Conservation (phyloP, 176 grass and related monocot species). For the Stipa capillata region DNA sequence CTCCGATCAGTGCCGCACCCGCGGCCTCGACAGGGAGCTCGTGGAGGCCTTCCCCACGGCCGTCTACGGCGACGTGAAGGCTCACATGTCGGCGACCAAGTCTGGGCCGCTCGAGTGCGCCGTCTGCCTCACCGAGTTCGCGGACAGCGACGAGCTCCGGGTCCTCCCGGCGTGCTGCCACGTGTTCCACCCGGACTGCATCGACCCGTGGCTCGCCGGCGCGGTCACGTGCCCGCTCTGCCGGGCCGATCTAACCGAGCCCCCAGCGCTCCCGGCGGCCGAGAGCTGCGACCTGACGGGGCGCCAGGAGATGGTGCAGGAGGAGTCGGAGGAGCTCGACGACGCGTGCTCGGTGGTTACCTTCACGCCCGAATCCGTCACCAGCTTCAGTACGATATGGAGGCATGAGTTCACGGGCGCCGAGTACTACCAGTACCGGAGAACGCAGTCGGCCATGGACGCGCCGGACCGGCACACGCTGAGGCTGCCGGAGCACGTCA, state of each 20-base stretch:
- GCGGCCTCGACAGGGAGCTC: slow-evolving; percentile 33
- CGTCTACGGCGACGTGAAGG: slow-evolving; percentile 58
- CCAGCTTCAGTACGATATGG: not conserved
- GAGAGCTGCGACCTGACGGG: not conserved
- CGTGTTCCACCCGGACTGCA: slow-evolving; percentile 86
- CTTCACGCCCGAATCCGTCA: slow-evolving; percentile 25
- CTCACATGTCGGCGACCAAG: slow-evolving; percentile 20
- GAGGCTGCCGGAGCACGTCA: slow-evolving; percentile 54
- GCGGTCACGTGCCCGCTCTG: slow-evolving; percentile 72
- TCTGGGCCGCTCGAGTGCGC: slow-evolving; percentile 54
- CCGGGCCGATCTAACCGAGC: slow-evolving; percentile 43
- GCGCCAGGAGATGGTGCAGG: not conserved
- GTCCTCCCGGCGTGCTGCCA: slow-evolving; percentile 64
- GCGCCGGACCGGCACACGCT: slow-evolving; percentile 53
- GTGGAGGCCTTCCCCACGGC: slow-evolving; percentile 57
- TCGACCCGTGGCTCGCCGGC: slow-evolving; percentile 66
- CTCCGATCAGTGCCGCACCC: not conserved
- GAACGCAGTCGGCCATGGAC: slow-evolving; percentile 36
- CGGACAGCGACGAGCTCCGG: slow-evolving; percentile 46
- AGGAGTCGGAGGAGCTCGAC: slow-evolving; percentile 5
- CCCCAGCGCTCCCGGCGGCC: not conserved
- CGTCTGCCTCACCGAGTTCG: slow-evolving; percentile 65
- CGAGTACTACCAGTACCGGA: slow-evolving; percentile 21
- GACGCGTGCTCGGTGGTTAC: not conserved
- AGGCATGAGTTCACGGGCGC: not conserved